Evolutionary conservation across 108 stramenopile genomes (phyloP).

Genomic region (Discostella stelligeroides): DNA sequence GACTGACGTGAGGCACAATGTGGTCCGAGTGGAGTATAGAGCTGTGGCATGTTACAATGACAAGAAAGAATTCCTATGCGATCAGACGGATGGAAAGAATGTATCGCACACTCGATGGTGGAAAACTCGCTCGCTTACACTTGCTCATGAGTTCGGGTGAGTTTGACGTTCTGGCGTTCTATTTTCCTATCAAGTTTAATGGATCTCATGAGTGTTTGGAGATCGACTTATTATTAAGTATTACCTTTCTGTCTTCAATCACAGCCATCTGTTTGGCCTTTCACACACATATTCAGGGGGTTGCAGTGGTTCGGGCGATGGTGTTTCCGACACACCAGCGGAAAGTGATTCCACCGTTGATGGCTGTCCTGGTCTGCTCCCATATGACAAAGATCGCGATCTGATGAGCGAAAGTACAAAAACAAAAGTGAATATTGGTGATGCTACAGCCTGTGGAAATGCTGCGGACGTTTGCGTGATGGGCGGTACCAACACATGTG

Average conservation of each 20-base stretch:
- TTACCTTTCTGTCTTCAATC: too few species aligned
- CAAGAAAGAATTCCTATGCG: constrained; percentile 7
- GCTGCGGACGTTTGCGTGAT: background rate
- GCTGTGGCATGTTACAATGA: constrained; percentile 22
- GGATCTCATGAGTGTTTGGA: too few species aligned
- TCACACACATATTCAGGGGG: constrained; percentile 26
- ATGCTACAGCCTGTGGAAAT: background rate
- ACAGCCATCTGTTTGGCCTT: constrained; percentile 26
- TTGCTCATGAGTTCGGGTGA: constrained; percentile 24
- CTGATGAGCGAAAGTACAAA: background rate
- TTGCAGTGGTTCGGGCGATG: constrained; percentile 20
- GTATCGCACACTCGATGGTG: constrained; percentile 22
- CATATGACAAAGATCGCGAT: constrained; percentile 22
- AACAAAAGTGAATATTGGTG: background rate
- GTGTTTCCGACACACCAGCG: constrained; percentile 20
- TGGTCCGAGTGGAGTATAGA: constrained; percentile 16
- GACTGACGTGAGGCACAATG: constrained; percentile 1
- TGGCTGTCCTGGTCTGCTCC: constrained; percentile 19
- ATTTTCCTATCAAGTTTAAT: too few species aligned
- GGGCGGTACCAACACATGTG: constrained; percentile 12
- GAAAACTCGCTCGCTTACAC: constrained; percentile 5
- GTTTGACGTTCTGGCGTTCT: background rate
- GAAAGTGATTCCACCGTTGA: background rate
- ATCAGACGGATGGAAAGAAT: constrained; percentile 3
- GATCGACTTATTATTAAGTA: too few species aligned